A percentile compares a stretch with the other conserved stretches of the same genome.
phyloP scores from a whole-genome alignment of 352 stramenopile species.

The Peronospora belbahrii region DNA sequence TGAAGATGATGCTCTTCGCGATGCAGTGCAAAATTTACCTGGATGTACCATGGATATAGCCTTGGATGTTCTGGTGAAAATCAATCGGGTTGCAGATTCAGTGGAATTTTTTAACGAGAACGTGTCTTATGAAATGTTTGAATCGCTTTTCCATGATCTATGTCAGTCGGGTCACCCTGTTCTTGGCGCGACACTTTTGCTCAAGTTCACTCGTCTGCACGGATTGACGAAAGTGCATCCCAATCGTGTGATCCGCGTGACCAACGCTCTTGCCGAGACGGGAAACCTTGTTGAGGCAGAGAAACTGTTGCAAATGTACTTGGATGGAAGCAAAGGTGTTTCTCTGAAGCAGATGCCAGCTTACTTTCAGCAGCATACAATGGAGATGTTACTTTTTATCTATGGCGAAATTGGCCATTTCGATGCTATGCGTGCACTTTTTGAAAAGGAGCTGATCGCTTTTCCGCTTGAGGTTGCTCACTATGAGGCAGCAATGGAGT shows the following conservation, averaged over 20 bases:
- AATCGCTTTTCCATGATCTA: constrained; percentile 31
- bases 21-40: constrained; percentile 37
- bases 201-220: constrained; percentile 51
- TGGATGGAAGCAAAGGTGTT: constrained; percentile 27
- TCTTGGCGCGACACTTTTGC: constrained; percentile 37
- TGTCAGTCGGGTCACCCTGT: constrained; percentile 30
- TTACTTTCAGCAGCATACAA: constrained; percentile 52
- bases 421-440: constrained; percentile 35
- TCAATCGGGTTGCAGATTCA: constrained; percentile 30
- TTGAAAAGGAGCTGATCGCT: constrained; percentile 39
- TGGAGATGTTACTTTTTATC: constrained; percentile 68
- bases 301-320: constrained; percentile 47
- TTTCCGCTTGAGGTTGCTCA: constrained; percentile 50
- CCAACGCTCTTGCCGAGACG: constrained; percentile 35
- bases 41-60: constrained; percentile 34
- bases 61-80: constrained; percentile 30
- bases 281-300: constrained; percentile 38
- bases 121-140: constrained; percentile 28
- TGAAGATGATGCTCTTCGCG: constrained; percentile 34
- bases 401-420: constrained; percentile 49
- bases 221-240: constrained; percentile 26
- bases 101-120: constrained; percentile 44
- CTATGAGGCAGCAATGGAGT: constrained; percentile 71
- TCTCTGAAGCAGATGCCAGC: constrained; percentile 43
- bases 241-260: constrained; percentile 38